phyloP scores from a whole-genome alignment of 495 filamentous ascomycete species.

The Penicillium angulare region DNA sequence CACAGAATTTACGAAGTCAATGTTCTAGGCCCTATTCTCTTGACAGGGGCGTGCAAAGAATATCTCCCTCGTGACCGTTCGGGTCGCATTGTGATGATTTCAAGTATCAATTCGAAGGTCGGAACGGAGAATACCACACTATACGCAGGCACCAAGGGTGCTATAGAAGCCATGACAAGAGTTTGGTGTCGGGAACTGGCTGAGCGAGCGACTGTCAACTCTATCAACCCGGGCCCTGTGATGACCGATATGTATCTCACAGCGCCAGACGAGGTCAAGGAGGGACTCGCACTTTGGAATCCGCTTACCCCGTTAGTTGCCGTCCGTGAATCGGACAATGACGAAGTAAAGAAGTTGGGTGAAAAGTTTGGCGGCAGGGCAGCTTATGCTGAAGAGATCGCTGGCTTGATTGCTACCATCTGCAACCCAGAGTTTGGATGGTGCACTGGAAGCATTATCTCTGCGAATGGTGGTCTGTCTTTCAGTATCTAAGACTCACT shows the following conservation, averaged over 20 bases:
- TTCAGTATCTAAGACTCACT: no score
- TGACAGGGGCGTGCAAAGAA: constrained; percentile 60
- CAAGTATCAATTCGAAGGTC: constrained; percentile 57
- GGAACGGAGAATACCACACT: constrained; percentile 63
- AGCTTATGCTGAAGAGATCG: constrained; percentile 54
- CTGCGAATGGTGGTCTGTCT: constrained; percentile 65
- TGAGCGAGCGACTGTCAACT: constrained; percentile 70
- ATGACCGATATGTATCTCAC: constrained; percentile 60
- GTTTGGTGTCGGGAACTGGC: constrained; percentile 73
- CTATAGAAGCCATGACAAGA: constrained; percentile 76
- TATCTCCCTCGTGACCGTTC: constrained; percentile 67
- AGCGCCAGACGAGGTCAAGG: constrained; percentile 23
- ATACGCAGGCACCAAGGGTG: constrained; percentile 77
- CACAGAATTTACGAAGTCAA: constrained; percentile 67
- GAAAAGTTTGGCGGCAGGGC: constrained; percentile 53
- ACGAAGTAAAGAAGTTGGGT: constrained; percentile 32
- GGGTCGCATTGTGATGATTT: constrained; percentile 70
- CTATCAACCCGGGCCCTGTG: constrained; percentile 77
- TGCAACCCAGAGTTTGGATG: constrained; percentile 63
- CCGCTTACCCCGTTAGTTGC: not conserved
- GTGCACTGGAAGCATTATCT: constrained; percentile 73
- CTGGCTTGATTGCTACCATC: constrained; percentile 73
- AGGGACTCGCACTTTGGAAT: not conserved
- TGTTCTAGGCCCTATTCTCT: constrained; percentile 68
- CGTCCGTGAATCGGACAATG: not conserved